Evolutionary conservation across 352 stramenopile species (phyloP), one percentile per base, ranked within the genome.

Genomic region (Phytophthora brassicae): DNA sequence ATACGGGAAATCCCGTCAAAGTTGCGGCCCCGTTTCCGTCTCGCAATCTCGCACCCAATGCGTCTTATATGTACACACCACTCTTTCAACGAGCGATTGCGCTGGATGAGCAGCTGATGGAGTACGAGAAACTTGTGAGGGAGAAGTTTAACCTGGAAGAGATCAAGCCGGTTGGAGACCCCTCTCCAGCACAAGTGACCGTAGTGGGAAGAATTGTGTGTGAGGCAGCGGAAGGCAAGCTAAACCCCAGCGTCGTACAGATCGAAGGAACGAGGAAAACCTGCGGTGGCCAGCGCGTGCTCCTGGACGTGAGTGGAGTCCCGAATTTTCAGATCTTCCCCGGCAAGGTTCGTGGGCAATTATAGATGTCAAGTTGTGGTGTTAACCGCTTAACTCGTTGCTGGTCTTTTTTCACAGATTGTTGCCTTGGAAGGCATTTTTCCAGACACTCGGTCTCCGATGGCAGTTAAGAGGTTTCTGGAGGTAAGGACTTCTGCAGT

Each of bases 31-130:
- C 80, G 0, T 93, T 86, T 26, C 68, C 79, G 5, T 79, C 84
- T 22, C 79, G 76, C 17, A 93, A 93, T 54, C 64, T 89, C 42
- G 54, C 72, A 39, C 36, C 79, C 13, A 78, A 81, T 48, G 75
- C 75, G 1, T 70, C 74, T 46, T 95, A 90, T 66, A 95, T 95
- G 86, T 95, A 94, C 71, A 94, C 86, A 9, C 83, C 86, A 26
- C 72, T 84, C 33, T 90, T 90, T 51, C 74, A 94, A 23, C 77
- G 84, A 42, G 84, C 84, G 9, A 73, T 93, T 47, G 82, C 83
- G 17, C 49, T 95, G 41, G 86, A 95, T 51, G 76, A 90, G 17
- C 83, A 92, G 33, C 72, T 95, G 44, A 64, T 77, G 2, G 81
- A 90, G 53, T 93, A 92, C 46, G 83, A 93, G 41, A 75, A 89